A percentile compares a stretch with the other conserved stretches of the same genome.
These are phyloP conservation scores for Lasiosphaeria miniovina DNA, from an alignment of 495 filamentous ascomycete species.

Conservation along the genomic window DNA sequence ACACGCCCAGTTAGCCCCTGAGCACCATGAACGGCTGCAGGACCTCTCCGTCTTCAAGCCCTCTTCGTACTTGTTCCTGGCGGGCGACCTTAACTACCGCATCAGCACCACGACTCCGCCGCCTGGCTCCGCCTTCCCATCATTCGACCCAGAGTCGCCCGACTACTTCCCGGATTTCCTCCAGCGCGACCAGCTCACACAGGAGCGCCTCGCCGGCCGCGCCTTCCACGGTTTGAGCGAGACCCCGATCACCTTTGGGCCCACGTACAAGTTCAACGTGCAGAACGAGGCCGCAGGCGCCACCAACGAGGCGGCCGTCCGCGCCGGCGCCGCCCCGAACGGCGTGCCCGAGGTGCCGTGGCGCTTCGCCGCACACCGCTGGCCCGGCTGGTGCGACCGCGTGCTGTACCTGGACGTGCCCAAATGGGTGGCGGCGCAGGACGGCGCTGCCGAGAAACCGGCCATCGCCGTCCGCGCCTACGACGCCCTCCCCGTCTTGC, in stretches of 20 bases:
- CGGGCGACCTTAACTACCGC: slow-evolving; percentile 94
- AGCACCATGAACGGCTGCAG: slow-evolving; percentile 28
- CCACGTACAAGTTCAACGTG: slow-evolving; percentile 78
- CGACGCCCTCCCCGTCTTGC: slow-evolving; percentile 67
- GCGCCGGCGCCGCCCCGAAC: slow-evolving; percentile 9
- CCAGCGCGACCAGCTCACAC: slow-evolving; percentile 69
- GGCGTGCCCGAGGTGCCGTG: slow-evolving; percentile 51
- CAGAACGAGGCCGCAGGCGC: slow-evolving; percentile 26
- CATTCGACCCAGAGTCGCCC: slow-evolving; percentile 54
- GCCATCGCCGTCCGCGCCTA: slow-evolving; percentile 58
- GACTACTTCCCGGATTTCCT: slow-evolving; percentile 55
- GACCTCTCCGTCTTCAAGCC: slow-evolving; percentile 64
- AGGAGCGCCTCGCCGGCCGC: slow-evolving; percentile 60
- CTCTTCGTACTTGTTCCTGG: slow-evolving; percentile 74
- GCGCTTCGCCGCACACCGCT: slow-evolving; percentile 75
- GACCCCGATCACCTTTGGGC: slow-evolving; percentile 73
- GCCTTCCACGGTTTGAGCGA: slow-evolving; percentile 76
- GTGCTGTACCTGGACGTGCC: slow-evolving; percentile 74
- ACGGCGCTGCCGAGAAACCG: slow-evolving; percentile 15
- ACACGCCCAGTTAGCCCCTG: slow-evolving; percentile 5
- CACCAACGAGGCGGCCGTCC: slow-evolving; percentile 17
- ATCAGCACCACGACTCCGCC: slow-evolving; percentile 61
- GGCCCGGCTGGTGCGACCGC: slow-evolving; percentile 93
- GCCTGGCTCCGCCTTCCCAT: slow-evolving; percentile 51
- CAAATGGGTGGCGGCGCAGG: slow-evolving; percentile 35